Base-by-base conservation (phyloP, 2,329 filamentous ascomycete species). In the Diaporthe citri region DNA sequence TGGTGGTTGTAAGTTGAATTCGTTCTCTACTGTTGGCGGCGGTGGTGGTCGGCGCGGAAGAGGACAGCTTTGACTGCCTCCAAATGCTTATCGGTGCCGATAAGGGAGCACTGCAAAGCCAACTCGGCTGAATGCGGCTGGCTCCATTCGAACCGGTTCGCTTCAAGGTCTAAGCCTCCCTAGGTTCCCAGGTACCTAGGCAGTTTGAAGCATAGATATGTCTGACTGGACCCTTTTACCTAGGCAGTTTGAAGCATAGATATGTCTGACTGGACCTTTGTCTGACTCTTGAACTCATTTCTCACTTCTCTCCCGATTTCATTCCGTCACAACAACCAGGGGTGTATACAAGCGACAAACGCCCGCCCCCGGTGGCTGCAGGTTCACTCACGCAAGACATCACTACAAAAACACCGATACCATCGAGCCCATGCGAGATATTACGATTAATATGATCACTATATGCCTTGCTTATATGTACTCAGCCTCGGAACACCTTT, bases 31-130 rank as follows among this genome's bases (percentile, higher is more conserved):
- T 48, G 10, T 10, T 51, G 39, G 52, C 8, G 25, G 36, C 20
- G 57, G 36, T 46, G 46, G 51, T 62, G 15, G 71, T 25, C 31
- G n/a, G n/a, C 72, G 31, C 46, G 8, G 52, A 59, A 74, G 59
- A 74, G 73, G 67, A 74, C 73, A 74, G 73, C 73, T 72, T 60
- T 71, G 39, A 34, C 67, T 28, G n/a, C 34, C 12, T 34, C 25
- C 36, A 34, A 34, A 36, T 56, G n/a, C 73, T 71, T 74, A 74
- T 74, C 73, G 57, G 67, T 8, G 15, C 28, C 57, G 73, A 74
- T 74, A 74, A 74, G 73, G 6, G 28, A 22, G 4, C 28, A 31
- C 34, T 13, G 22, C 34, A 7, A 7, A 28, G 15, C n/a, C 36
- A 36, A 41, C 57, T 43, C n/a, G 34, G 51, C 48, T 41, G 48